Conservation (phyloP, 2,329 filamentous ascomycete species). For the Curvularia verruculosa region DNA sequence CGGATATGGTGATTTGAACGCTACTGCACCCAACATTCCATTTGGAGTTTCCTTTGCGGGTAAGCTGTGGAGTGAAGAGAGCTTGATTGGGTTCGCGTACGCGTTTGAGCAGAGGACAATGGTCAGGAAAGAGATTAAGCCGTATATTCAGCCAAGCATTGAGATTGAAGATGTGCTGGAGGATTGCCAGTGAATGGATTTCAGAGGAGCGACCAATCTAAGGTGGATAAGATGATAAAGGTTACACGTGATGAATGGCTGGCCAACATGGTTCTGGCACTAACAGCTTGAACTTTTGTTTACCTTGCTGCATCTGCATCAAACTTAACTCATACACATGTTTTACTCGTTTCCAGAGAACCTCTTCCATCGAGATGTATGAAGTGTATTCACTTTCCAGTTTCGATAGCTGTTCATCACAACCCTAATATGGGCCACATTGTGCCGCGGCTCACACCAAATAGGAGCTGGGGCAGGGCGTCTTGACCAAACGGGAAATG, state of each 20-base stretch:
- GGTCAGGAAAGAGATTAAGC: slow-evolving; percentile 55
- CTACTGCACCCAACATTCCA: slow-evolving; percentile 60
- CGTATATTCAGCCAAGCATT: slow-evolving; percentile 57
- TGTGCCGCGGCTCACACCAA: not conserved
- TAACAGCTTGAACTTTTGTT: not conserved
- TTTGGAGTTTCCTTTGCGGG: slow-evolving; percentile 71
- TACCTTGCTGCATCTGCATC: not conserved
- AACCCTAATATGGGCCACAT: not conserved
- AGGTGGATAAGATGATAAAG: not conserved
- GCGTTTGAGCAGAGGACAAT: slow-evolving; percentile 69
- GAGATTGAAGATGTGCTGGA: slow-evolving; percentile 55
- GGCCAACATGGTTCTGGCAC: slow-evolving; percentile 7
- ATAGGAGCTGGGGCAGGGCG: not conserved
- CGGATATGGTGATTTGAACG: slow-evolving; percentile 58
- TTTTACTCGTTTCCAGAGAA: not conserved
- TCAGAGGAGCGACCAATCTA: too few species aligned
- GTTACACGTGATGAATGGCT: not conserved
- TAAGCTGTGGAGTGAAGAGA: slow-evolving; percentile 64
- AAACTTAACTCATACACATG: not conserved
- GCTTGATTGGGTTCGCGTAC: slow-evolving; percentile 69
- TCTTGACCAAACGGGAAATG: not conserved
- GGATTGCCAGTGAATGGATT: not conserved
- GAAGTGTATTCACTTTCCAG: not conserved
- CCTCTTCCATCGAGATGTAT: not conserved
- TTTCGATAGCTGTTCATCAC: not conserved